Evolutionary conservation across 306 rosid genomes (phyloP).

Genomic region (Pachyrhizus erosus): DNA sequence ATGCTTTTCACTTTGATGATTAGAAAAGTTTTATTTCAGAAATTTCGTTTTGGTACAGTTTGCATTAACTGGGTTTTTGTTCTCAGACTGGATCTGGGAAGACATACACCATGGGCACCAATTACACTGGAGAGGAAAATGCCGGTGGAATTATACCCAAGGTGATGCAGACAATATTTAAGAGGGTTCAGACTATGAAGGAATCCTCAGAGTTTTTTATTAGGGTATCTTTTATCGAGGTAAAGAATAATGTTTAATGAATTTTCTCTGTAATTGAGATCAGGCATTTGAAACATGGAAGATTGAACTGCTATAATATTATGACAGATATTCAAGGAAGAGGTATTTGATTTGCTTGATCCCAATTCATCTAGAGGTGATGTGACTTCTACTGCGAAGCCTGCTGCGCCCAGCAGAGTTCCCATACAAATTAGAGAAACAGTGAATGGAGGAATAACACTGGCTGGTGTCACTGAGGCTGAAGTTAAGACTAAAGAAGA

Average conservation of each 20-base stretch:
- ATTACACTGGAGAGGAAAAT: slow-evolving; percentile 73
- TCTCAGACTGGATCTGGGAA: slow-evolving; percentile 94
- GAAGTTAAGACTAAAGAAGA: slow-evolving; percentile 92
- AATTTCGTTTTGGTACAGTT: background rate
- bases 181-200: slow-evolving; percentile 57
- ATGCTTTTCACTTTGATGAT: background rate
- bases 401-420: slow-evolving; percentile 62
- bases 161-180: slow-evolving; percentile 79
- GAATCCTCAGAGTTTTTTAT: slow-evolving; percentile 72
- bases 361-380: slow-evolving; percentile 65
- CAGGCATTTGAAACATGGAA: slow-evolving; percentile 6
- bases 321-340: slow-evolving; percentile 94
- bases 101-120: slow-evolving; percentile 82
- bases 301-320: background rate
- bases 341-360: slow-evolving; percentile 91
- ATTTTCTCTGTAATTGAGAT: background rate
- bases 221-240: slow-evolving; percentile 97
- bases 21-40: background rate
- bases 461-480: slow-evolving; percentile 93
- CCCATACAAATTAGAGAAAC: slow-evolving; percentile 97
- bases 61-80: slow-evolving; percentile 5
- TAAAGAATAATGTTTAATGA: slow-evolving; percentile 32
- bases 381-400: slow-evolving; percentile 51
- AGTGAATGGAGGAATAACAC: slow-evolving; percentile 87
- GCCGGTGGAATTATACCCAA: slow-evolving; percentile 75